These are phyloP conservation scores for Phycomyces nitens DNA, from an alignment of 192 early-diverging fungal genomes.

Conservation along the genomic window DNA sequence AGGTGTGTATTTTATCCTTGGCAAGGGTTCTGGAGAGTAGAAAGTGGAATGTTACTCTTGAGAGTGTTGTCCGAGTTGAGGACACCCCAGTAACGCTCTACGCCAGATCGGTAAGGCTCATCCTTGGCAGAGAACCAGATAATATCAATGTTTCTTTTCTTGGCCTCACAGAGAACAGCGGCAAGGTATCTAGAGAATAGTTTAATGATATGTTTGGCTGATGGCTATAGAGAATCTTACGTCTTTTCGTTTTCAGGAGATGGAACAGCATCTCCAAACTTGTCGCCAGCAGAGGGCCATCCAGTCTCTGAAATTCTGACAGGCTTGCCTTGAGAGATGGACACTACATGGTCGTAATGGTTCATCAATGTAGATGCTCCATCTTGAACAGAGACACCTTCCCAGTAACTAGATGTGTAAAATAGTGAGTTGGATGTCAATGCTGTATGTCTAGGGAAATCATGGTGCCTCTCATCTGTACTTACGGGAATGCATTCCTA, in stretches of 20 bases:
- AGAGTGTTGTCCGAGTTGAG: constrained; percentile 20
- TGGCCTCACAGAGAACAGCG: constrained; percentile 48
- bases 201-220: not conserved
- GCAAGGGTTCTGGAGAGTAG: not conserved
- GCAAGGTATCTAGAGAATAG: constrained; percentile 32
- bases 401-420: constrained; percentile 50
- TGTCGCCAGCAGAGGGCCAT: constrained; percentile 53
- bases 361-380: constrained; percentile 45
- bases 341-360: constrained; percentile 46
- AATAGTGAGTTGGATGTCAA: no score
- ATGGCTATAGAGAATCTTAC: not conserved
- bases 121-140: constrained; percentile 58
- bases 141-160: constrained; percentile 45
- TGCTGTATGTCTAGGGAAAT: no score
- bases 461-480: no score
- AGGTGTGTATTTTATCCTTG: not conserved
- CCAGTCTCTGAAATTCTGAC: constrained; percentile 61
- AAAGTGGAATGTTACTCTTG: not conserved
- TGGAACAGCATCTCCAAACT: constrained; percentile 42
- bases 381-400: constrained; percentile 46
- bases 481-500: constrained; percentile 34
- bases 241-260: constrained; percentile 47
- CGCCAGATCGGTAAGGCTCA: constrained; percentile 55
- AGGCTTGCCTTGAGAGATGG: constrained; percentile 43
- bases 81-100: constrained; percentile 25